These are phyloP conservation scores for Pseudognaphalium luteoalbum DNA, from an alignment of 129 eudicot genomes.

Conservation along the genomic window DNA sequence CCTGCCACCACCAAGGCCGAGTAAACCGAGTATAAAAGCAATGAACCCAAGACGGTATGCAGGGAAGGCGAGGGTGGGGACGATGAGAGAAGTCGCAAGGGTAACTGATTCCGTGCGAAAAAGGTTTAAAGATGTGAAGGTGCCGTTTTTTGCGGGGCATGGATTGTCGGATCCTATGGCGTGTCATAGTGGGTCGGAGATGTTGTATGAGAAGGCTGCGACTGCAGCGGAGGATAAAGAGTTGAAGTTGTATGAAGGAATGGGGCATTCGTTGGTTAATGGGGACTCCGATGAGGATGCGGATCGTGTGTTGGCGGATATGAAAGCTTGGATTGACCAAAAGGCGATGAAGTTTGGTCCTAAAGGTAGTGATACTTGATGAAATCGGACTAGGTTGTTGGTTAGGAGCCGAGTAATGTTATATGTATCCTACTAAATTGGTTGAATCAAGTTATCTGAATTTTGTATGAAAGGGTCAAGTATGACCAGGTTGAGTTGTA, in stretches of 20 bases:
- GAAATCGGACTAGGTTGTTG: neutral
- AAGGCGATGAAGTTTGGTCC: conserved; percentile 57
- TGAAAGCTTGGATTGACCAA: conserved; percentile 84
- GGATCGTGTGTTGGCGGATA: conserved; percentile 58
- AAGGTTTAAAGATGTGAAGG: conserved; percentile 56
- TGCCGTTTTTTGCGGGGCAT: conserved; percentile 57
- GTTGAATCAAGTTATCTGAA: no score
- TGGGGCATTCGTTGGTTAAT: conserved; percentile 68
- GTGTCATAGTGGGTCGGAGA: conserved; percentile 45
- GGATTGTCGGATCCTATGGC: conserved; percentile 67
- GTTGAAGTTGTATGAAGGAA: conserved; percentile 64
- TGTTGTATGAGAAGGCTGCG: conserved; percentile 67
- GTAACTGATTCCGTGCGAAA: conserved; percentile 45
- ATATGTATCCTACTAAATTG: no score
- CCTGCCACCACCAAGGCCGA: conserved; percentile 55
- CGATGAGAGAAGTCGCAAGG: conserved; percentile 66
- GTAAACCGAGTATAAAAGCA: conserved; percentile 51
- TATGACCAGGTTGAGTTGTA: no score
- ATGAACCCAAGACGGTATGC: conserved; percentile 66
- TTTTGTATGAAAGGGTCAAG: no score
- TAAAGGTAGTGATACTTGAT: neutral
- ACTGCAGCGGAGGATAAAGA: conserved; percentile 46
- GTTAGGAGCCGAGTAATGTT: no score
- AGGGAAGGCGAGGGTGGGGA: conserved; percentile 63
- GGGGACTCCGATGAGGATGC: conserved; percentile 79